These are phyloP conservation scores for Chlorella ohadii DNA, from an alignment of 139 green algal genomes.

Conservation along the genomic window DNA sequence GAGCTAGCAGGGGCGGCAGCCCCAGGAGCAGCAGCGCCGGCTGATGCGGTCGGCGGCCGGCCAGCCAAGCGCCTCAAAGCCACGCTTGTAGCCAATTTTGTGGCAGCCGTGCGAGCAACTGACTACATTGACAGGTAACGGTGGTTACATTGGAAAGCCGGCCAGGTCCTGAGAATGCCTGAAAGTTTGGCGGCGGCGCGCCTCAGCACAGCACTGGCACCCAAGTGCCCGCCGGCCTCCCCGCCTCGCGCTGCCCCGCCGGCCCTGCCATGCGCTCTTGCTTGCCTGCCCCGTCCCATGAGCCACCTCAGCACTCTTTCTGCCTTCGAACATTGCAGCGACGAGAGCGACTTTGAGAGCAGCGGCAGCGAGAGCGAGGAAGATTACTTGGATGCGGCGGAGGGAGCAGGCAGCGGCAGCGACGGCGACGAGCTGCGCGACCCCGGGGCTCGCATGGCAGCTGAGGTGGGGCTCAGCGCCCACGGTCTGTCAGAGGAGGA, in stretches of 20 bases:
- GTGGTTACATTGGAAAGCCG: no score
- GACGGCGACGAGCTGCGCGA: not conserved
- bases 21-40: not conserved
- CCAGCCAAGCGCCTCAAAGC: conserved; percentile 24
- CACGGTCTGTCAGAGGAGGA: conserved; percentile 47
- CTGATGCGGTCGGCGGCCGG: not conserved
- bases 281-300: not conserved
- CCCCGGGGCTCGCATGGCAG: conserved; percentile 34
- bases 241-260: not conserved
- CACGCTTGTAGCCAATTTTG: not conserved
- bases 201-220: no score
- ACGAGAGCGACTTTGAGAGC: not conserved
- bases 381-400: no score
- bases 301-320: no score
- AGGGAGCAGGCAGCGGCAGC: not conserved
- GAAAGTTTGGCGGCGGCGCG: no score
- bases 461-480: conserved; percentile 50
- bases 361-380: not conserved
- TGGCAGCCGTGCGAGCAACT: not conserved
- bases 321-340: no score
- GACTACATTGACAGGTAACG: no score
- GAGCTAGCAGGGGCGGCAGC: not conserved
- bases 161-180: no score
- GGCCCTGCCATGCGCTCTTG: not conserved
- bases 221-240: no score